phyloP scores from a whole-genome alignment of 2,329 filamentous ascomycete species.

The Lasiodiplodia sp. region DNA sequence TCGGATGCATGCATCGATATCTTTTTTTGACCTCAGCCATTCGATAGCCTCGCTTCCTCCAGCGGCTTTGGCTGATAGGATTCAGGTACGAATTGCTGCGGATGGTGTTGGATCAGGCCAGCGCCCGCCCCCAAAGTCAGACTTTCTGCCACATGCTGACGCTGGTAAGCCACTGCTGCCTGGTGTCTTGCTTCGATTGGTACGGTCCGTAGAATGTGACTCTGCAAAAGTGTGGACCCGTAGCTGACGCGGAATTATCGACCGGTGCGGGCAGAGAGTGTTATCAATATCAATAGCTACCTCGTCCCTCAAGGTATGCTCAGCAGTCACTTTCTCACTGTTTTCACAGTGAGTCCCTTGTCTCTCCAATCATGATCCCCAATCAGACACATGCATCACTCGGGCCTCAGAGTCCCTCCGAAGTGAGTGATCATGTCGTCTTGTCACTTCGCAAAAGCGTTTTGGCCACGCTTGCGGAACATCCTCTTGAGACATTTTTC shows the following conservation, averaged over 20 bases:
- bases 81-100: not conserved
- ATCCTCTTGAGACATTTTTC: not conserved
- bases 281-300: not conserved
- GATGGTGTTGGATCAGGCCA: not conserved
- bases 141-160: not conserved
- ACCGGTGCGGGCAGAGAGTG: not conserved
- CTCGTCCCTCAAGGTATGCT: not conserved
- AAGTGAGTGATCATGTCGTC: not conserved
- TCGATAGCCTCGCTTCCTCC: not conserved
- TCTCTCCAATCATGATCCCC: not conserved
- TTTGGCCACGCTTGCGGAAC: not conserved
- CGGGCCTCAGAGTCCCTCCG: not conserved
- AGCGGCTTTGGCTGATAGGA: not conserved
- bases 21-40: not conserved
- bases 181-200: not conserved
- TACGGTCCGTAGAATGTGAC: not conserved
- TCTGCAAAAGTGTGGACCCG: not conserved
- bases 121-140: not conserved
- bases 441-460: not conserved
- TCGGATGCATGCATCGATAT: not conserved
- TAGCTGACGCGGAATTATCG: not conserved
- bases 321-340: not conserved
- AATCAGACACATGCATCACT: not conserved
- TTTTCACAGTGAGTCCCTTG: not conserved
- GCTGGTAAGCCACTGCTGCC: not conserved